Evolutionary conservation across 2,329 filamentous ascomycete genomes (phyloP), one percentile per base, ranked within the genome.

Genomic region (Biscogniauxia marginata): DNA sequence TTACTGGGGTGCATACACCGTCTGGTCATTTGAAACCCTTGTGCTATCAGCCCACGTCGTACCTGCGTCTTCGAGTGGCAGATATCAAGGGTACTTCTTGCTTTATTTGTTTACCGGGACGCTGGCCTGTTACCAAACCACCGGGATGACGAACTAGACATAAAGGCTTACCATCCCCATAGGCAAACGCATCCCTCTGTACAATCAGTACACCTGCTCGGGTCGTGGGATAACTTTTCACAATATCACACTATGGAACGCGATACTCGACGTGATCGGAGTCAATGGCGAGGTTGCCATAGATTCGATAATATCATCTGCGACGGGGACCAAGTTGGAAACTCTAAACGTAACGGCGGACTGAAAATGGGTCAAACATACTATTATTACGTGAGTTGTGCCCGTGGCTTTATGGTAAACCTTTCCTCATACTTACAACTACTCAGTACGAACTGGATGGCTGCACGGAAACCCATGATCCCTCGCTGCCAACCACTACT

Each of bases 171-270:
- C 63, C 54, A 55, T 13, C 56, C 48, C 56, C 64, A 55, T 70
- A 88, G 85, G 68, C 79, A 83, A 75, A 86, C 85, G 53, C 72
- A 81, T 64, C 80, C 82, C 61, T 80, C 83, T 51, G 81, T 86
- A 60, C 80, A 81, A 61, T 88, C 87, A 46, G 90, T 97, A 63
- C 86, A 90, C 69, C 82, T 97, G 47, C 81, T 95, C 65, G 93
- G 93, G 60, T 96, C 92, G 61, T 98, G 93, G 93, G 93, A 97
- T 77, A 96, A 96, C 77, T 97, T 97, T 75, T 79, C 82, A 58
- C 85, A 83, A 68, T 79, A 85, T 50, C 93, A 96, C 78, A 79
- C 78, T 47, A 92, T 98, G 86, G 85, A 93, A 71, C 84, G 86
- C 65, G 93, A 98, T 75, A 77, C 76, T 61, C 85, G 89, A 70